Conservation (phyloP, 2,329 filamentous ascomycete genomes). For the Aspergillus ruber region DNA sequence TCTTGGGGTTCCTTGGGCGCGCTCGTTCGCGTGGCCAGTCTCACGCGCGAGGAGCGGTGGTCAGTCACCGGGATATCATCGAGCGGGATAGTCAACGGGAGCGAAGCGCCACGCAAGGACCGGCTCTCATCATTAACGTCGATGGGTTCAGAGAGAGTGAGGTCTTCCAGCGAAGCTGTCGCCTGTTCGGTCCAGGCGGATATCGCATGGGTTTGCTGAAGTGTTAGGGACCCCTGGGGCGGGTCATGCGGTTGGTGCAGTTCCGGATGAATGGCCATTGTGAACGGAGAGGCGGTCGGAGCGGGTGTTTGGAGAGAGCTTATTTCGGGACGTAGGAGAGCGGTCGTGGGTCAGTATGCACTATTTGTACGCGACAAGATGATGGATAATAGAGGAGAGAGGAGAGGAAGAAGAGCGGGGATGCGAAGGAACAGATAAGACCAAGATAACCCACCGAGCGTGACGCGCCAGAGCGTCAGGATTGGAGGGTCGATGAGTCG, state of each 20-base stretch:
- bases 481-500: conserved; percentile 9
- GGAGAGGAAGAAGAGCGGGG: neutral
- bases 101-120: conserved; percentile 47
- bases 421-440: conserved; percentile 9
- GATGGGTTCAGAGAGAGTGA: conserved; percentile 26
- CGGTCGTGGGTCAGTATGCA: too few species aligned
- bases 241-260: conserved; percentile 18
- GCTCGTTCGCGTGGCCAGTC: conserved; percentile 8
- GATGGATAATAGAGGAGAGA: neutral
- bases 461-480: conserved; percentile 3
- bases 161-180: conserved; percentile 29
- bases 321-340: too few species aligned
- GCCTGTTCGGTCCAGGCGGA: conserved; percentile 59
- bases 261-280: conserved; percentile 40
- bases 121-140: conserved; percentile 4
- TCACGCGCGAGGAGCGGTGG: conserved; percentile 22
- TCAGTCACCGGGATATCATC: conserved; percentile 47
- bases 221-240: conserved; percentile 23
- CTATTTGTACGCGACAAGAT: too few species aligned
- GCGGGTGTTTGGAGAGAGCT: too few species aligned
- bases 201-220: conserved; percentile 49
- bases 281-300: neutral
- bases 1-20: neutral
- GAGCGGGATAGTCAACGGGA: conserved; percentile 67
- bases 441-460: neutral